Evolutionary conservation across 495 filamentous ascomycete genomes (phyloP).

Genomic region (Chaetomium cochliodes): DNA sequence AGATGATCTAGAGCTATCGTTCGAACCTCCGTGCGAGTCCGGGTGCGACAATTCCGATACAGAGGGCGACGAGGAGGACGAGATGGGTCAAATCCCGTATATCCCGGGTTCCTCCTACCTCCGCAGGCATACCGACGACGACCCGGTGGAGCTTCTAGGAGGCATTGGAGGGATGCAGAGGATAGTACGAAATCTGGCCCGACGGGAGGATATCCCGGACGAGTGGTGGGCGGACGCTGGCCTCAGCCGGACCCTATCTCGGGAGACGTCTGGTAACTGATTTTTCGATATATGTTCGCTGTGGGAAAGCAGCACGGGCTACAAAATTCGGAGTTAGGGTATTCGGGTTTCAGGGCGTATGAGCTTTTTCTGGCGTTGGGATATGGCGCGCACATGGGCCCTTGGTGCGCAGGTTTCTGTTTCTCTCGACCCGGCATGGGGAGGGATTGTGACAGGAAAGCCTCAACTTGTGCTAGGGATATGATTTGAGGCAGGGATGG

Average conservation of each 20-base stretch:
- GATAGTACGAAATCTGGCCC: constrained; percentile 63
- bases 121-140: constrained; percentile 27
- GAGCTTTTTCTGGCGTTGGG: not conserved
- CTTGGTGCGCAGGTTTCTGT: not conserved
- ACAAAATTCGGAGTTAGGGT: constrained; percentile 2
- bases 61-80: constrained; percentile 40
- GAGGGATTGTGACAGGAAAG: not conserved
- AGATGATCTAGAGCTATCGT: constrained; percentile 33
- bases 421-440: not conserved
- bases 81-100: constrained; percentile 23
- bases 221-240: constrained; percentile 76
- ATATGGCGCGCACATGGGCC: not conserved
- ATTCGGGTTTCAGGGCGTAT: not conserved
- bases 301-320: constrained; percentile 7
- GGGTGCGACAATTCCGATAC: constrained; percentile 38
- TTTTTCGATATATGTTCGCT: constrained; percentile 8
- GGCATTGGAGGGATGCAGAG: constrained; percentile 65
- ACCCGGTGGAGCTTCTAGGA: constrained; percentile 32
- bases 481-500: not conserved
- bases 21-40: constrained; percentile 44
- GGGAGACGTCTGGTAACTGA: constrained; percentile 38
- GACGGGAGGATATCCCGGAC: constrained; percentile 69
- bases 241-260: constrained; percentile 58
- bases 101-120: constrained; percentile 35
- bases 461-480: not conserved